Conservation (phyloP, 1,284 basidiomycete genomes). For the Ganoderma lingzhi region DNA sequence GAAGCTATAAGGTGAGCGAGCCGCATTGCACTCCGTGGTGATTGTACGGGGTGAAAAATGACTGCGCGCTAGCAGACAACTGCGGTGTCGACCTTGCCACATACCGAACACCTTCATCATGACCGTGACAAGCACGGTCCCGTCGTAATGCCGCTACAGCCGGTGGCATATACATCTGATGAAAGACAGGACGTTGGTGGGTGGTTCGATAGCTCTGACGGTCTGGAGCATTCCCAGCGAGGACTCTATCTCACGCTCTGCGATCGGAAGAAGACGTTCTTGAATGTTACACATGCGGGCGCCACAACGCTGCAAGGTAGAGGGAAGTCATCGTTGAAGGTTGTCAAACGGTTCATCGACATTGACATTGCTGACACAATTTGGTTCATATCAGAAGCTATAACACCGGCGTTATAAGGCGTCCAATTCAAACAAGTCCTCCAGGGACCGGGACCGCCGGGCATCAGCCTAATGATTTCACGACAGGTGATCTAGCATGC, state of each 20-base stretch:
- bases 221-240: neutral
- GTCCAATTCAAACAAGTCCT: neutral
- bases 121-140: neutral
- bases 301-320: neutral
- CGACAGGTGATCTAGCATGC: neutral
- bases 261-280: constrained; percentile 4
- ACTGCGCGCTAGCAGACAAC: neutral
- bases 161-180: neutral
- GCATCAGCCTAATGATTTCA: neutral
- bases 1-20: constrained; percentile 6
- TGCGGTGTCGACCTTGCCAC: neutral
- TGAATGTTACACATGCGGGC: neutral
- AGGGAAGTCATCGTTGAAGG: neutral
- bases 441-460: neutral
- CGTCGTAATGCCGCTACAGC: neutral
- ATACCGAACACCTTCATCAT: neutral
- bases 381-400: neutral
- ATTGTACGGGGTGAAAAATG: neutral
- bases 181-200: neutral
- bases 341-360: neutral
- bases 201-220: neutral
- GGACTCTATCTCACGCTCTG: neutral
- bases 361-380: neutral
- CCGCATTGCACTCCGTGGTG: neutral
- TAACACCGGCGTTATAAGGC: neutral